Base-by-base conservation (phyloP, 1,139 yeast species). In the Maudiozyma humilis region DNA sequence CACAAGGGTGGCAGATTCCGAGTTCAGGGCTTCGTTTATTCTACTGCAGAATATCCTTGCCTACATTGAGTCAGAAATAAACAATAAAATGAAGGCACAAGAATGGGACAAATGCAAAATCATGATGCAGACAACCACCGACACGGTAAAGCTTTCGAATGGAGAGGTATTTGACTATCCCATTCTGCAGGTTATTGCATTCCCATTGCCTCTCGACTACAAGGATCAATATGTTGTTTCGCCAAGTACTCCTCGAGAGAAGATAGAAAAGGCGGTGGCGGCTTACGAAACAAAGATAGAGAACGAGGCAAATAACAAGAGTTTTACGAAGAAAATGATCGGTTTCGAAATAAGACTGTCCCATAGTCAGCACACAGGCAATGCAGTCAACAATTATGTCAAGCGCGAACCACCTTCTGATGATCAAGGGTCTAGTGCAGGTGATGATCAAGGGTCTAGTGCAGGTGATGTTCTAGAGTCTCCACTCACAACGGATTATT, bases 11-110 rank as follows among this genome's bases (percentile, higher is more conserved):
- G 96, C 94, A 0, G 81, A 83, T 32, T 63, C 68, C 7, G 96
- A 88, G 60, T 85, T 88, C 63, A 75, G 73, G 51, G 62, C 76
- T 40, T 80, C 93, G 12, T 58, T 86, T 47, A 62, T 70, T 13
- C 64, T 87, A 1, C 72, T 88, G 70, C 69, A 74, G 36, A 64
- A 68, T 17, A 49, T 86, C 2, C 54, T 89, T 49, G 37, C 43
- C 8, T 70, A 75, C 31, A 53, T 56, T 3, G 62, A 75, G 29
- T 54, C 62, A 1, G 49, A 53, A 7, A 55, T 62, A 16, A 63
- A 56, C 19, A 29, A 51, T 2, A 53, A 51, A 14, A 18, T 42
- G 12, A 18, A 29, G 4, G 23, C 47, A 4, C 38, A 48, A 2
- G 36, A 51, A 20, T 59, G 60, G 59, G 40, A 53, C 33, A 50